Evolutionary conservation across 2,329 filamentous ascomycete species (phyloP), one percentile per base, ranked within the genome.

Genomic region (Colletotrichum phormii): DNA sequence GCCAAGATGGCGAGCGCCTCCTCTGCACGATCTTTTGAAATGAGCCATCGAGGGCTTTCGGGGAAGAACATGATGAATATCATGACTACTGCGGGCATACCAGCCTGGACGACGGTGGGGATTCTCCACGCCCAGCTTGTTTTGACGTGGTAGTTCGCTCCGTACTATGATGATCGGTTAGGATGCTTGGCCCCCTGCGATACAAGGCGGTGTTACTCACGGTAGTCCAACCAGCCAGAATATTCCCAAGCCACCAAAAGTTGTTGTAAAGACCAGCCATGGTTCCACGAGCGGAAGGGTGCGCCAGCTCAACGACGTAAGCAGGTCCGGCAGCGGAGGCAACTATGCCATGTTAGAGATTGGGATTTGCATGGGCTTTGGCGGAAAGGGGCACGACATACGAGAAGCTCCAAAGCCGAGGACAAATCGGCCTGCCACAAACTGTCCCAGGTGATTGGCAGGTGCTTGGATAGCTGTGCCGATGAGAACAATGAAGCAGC

Each of bases 31-130:
- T 89, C 87, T 73, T 91, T 85, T 80, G 35, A 84, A 77, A 95
- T 93, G 42, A 96, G 88, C 93, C 94, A 95, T 67, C 92, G 87
- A 8, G 89, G 89, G 3, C 86, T 90, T 81, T 96, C 94, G 0
- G 93, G 93, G 84, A 96, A 95, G 29, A 87, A 75, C 26, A 87
- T 77, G 74, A 96, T 95, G 65, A 94, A 86, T 0, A 89, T 54
- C 54, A 87, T 82, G 53, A 90, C 86, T 9, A 91, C 75, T 1
- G 79, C 67, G 15, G 37, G 81, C 61, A 74, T 63, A 24, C 84
- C 82, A 31, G 85, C 80, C 76, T 90, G 88, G 2, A 89, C 79
- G 75, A 89, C 83, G 8, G 90, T 85, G 0, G 91, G 91, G 22
- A 90, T 85, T 31, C 88, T 82, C 91, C 91, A 93, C 0, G 89